phyloP scores from a whole-genome alignment of 495 filamentous ascomycete genomes.

The Hyaloscypha variabilis region DNA sequence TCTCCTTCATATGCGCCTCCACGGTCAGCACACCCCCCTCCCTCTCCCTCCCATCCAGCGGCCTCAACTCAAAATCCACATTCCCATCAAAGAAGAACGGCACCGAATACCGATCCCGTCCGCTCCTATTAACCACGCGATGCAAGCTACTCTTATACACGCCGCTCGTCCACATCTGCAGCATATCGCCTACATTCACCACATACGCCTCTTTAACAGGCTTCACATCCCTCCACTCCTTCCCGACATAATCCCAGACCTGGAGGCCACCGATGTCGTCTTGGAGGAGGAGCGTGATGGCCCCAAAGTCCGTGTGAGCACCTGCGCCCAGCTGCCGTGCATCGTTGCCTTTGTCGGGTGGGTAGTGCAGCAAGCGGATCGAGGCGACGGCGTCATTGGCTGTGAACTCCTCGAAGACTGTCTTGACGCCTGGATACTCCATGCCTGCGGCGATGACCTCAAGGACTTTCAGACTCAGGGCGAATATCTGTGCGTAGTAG shows the following conservation, averaged over 20 bases:
- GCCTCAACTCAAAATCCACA: slow-evolving; percentile 31
- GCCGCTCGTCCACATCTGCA: slow-evolving; percentile 45
- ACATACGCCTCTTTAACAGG: slow-evolving; percentile 49
- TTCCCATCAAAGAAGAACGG: slow-evolving; percentile 45
- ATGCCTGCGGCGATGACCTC: slow-evolving; percentile 45
- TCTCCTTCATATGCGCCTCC: slow-evolving; percentile 41
- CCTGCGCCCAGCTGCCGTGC: slow-evolving; percentile 35
- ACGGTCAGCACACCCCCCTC: slow-evolving; percentile 33
- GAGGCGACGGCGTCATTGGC: slow-evolving; percentile 34
- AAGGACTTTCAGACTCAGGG: slow-evolving; percentile 36
- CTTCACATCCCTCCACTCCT: slow-evolving; percentile 31
- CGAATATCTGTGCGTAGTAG: slow-evolving; percentile 38
- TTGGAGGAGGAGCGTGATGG: slow-evolving; percentile 44
- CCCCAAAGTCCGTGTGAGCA: slow-evolving; percentile 51
- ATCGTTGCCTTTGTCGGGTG: slow-evolving; percentile 40
- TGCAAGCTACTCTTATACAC: slow-evolving; percentile 46
- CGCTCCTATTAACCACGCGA: slow-evolving; percentile 45
- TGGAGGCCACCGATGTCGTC: slow-evolving; percentile 38
- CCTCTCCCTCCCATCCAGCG: slow-evolving; percentile 35
- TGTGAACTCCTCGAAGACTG: slow-evolving; percentile 41
- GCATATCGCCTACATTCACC: slow-evolving; percentile 49
- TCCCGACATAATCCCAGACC: slow-evolving; percentile 39
- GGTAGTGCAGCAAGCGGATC: slow-evolving; percentile 44
- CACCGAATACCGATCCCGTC: slow-evolving; percentile 44
- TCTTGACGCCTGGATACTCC: slow-evolving; percentile 32